Conservation (phyloP, 1,284 basidiomycete genomes). For the Malassezia furfur region DNA sequence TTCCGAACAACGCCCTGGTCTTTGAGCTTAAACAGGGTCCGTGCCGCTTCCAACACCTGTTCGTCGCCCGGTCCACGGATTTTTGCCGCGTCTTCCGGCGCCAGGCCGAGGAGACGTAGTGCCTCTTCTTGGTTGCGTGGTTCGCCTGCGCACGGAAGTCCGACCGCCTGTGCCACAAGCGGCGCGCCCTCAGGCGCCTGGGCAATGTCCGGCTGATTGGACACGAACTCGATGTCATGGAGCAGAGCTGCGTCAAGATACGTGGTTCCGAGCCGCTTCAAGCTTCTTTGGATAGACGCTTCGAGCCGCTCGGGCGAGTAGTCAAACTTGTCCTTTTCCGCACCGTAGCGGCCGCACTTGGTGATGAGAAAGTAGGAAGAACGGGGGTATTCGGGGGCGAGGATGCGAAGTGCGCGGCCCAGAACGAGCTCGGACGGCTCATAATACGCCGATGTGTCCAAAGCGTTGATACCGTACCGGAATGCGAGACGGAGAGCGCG, state of each 20-base stretch:
- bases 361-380: slow-evolving; percentile 55
- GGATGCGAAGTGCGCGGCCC: slow-evolving; percentile 54
- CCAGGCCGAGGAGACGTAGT: slow-evolving; percentile 29
- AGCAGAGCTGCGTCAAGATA: slow-evolving; percentile 53
- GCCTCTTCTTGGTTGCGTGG: slow-evolving; percentile 21
- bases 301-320: slow-evolving; percentile 66
- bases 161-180: slow-evolving; percentile 14
- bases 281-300: slow-evolving; percentile 61
- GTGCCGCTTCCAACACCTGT: slow-evolving; percentile 63
- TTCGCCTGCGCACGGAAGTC: background rate
- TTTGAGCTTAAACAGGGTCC: slow-evolving; percentile 65
- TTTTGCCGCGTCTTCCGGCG: slow-evolving; percentile 55
- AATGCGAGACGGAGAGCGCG: slow-evolving; percentile 55
- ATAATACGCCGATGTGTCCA: slow-evolving; percentile 75
- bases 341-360: slow-evolving; percentile 83
- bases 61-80: slow-evolving; percentile 70
- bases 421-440: slow-evolving; percentile 81
- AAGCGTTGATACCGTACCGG: slow-evolving; percentile 73
- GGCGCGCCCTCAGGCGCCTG: slow-evolving; percentile 15
- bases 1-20: slow-evolving; percentile 65
- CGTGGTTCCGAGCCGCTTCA: slow-evolving; percentile 64
- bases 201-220: slow-evolving; percentile 51
- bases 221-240: slow-evolving; percentile 85
- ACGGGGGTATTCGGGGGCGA: slow-evolving; percentile 37
- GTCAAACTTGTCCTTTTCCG: slow-evolving; percentile 59